Conservation (phyloP, 1,139 yeast species). For the Meyerozyma carpophila region DNA sequence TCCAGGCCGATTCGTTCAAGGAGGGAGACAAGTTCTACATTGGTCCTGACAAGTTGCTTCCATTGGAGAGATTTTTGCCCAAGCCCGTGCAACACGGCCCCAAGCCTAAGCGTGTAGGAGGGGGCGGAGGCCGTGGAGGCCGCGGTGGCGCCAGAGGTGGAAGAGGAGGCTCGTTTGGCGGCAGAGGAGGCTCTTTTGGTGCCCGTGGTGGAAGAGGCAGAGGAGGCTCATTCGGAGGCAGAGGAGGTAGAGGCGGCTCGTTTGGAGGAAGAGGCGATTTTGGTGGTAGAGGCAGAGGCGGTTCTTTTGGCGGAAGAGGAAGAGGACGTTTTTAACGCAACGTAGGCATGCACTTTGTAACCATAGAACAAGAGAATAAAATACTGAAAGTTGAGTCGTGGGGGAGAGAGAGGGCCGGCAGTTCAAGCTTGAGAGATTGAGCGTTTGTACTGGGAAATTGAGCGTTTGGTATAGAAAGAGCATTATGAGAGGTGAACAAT, state of each 20-base stretch:
- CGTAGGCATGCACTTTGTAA: background rate
- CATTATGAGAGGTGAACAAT: no score
- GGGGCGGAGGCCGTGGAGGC: slow-evolving; percentile 30
- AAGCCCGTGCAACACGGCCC: slow-evolving; percentile 79
- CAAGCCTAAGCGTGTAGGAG: slow-evolving; percentile 70
- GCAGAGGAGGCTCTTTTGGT: slow-evolving; percentile 28
- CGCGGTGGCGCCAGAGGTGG: slow-evolving; percentile 37
- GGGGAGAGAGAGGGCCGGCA: no score
- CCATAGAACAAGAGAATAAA: background rate
- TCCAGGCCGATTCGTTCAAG: slow-evolving; percentile 87
- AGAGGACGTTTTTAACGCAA: background rate
- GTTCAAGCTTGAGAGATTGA: no score
- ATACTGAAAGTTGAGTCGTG: no score
- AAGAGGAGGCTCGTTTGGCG: slow-evolving; percentile 41
- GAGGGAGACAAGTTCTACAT: slow-evolving; percentile 94
- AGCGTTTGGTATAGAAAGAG: no score
- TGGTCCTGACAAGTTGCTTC: slow-evolving; percentile 91
- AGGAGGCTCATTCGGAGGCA: slow-evolving; percentile 34
- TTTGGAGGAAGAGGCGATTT: slow-evolving; percentile 44
- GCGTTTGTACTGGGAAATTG: no score
- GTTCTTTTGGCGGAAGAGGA: background rate
- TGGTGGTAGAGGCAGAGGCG: slow-evolving; percentile 41
- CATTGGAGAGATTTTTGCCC: slow-evolving; percentile 92
- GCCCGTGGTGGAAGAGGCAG: slow-evolving; percentile 8
- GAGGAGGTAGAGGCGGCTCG: slow-evolving; percentile 42